A percentile compares a stretch with the other conserved stretches of the same genome.
These are phyloP conservation scores for Xerocomus spinulosus DNA, from an alignment of 768 basidiomycete species.

Conservation along the genomic window DNA sequence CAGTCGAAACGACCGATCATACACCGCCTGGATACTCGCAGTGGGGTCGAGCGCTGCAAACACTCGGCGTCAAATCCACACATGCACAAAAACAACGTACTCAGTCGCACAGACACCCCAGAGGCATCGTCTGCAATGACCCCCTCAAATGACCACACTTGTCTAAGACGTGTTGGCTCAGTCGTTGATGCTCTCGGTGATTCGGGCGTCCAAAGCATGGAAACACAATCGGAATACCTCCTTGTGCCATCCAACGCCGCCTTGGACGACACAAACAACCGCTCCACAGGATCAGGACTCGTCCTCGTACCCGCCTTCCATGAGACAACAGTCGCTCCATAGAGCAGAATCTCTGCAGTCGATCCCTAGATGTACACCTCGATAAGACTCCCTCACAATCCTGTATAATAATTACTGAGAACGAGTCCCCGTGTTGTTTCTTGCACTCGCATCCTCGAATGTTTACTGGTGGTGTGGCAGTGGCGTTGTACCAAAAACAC, in stretches of 20 bases:
- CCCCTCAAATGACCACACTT: conserved; percentile 64
- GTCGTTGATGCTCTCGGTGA: conserved; percentile 62
- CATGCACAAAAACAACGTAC: conserved; percentile 48
- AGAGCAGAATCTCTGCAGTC: conserved; percentile 60
- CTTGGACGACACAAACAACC: conserved; percentile 79
- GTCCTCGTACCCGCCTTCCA: conserved; percentile 59
- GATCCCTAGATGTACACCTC: conserved; percentile 47
- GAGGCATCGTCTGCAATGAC: conserved; percentile 63
- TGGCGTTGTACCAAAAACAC: conserved; percentile 16
- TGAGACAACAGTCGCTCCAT: conserved; percentile 83
- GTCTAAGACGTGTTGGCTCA: conserved; percentile 89
- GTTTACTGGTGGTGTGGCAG: conserved; percentile 18
- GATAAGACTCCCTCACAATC: background rate
- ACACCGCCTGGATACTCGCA: conserved; percentile 51
- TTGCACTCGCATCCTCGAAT: conserved; percentile 53
- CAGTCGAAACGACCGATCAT: conserved; percentile 64
- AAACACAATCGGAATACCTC: conserved; percentile 63
- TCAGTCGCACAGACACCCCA: conserved; percentile 71
- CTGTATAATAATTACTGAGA: conserved; percentile 34
- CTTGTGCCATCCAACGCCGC: conserved; percentile 75
- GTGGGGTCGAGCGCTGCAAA: conserved; percentile 59
- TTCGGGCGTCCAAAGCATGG: conserved; percentile 86
- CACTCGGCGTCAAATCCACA: conserved; percentile 4
- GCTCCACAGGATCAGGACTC: conserved; percentile 45
- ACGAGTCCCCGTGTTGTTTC: conserved; percentile 40